Percentiles rank a stretch among this genome's conserved stretches.
Conservation (phyloP, 2,329 filamentous ascomycete genomes). For the Lasiodiplodia hormozganensis region DNA sequence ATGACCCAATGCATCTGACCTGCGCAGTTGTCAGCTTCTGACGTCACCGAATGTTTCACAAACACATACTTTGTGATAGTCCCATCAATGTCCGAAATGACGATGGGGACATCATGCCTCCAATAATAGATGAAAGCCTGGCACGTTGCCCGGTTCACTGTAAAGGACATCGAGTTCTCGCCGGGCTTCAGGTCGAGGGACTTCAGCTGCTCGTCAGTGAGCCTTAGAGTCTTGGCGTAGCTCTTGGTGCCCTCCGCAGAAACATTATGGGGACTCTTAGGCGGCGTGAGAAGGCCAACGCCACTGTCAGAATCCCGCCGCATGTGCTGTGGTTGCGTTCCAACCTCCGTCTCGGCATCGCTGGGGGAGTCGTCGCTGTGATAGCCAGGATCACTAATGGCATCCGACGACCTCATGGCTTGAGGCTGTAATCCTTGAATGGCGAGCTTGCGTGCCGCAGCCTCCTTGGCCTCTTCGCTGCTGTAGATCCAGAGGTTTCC, state of each 20-base stretch:
- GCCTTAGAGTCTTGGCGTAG: slow-evolving; percentile 93
- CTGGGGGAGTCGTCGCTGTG: slow-evolving; percentile 82
- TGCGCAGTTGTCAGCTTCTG: slow-evolving; percentile 37
- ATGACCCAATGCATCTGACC: slow-evolving; percentile 88
- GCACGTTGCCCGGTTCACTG: slow-evolving; percentile 92
- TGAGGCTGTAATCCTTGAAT: slow-evolving; percentile 60
- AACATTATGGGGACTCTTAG: slow-evolving; percentile 57
- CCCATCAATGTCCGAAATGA: slow-evolving; percentile 98
- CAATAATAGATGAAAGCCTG: slow-evolving; percentile 92
- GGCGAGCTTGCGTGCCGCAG: slow-evolving; percentile 71
- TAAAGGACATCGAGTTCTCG: slow-evolving; percentile 95
- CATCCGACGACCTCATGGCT: slow-evolving; percentile 72
- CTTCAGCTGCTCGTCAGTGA: slow-evolving; percentile 96
- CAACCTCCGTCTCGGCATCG: slow-evolving; percentile 60
- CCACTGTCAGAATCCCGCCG: slow-evolving; percentile 75
- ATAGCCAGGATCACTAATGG: slow-evolving; percentile 90
- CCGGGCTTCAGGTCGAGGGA: slow-evolving; percentile 80
- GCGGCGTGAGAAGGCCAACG: slow-evolving; percentile 68
- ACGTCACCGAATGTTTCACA: not conserved
- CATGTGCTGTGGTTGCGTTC: slow-evolving; percentile 56
- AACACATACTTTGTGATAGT: slow-evolving; percentile 83
- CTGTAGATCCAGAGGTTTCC: slow-evolving; percentile 99
- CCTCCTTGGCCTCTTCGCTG: slow-evolving; percentile 93
- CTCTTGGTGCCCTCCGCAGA: slow-evolving; percentile 77
- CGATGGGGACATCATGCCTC: slow-evolving; percentile 88